Evolutionary conservation across 2,329 filamentous ascomycete genomes (phyloP).

Genomic region (Lecanoromycetidae sp.): DNA sequence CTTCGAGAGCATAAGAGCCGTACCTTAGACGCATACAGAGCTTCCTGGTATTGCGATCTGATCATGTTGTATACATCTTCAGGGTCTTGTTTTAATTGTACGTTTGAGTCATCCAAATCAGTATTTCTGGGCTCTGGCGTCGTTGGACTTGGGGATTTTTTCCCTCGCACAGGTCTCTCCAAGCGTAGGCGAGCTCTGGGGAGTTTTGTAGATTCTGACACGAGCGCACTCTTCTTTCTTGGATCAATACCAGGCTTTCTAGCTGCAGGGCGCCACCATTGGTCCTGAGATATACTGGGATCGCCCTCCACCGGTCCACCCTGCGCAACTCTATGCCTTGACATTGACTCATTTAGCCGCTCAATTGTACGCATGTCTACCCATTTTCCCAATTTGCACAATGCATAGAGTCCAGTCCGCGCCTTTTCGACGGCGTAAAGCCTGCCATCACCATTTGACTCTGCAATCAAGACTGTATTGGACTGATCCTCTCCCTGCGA

Average conservation of each 20-base stretch:
- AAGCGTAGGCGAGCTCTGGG: not conserved
- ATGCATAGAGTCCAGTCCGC: constrained; percentile 10
- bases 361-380: constrained; percentile 7
- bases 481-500: not conserved
- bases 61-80: constrained; percentile 11
- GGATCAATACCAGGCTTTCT: not conserved
- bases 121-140: not conserved
- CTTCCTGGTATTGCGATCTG: constrained; percentile 16
- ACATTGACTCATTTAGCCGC: not conserved
- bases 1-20: not conserved
- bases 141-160: not conserved
- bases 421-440: constrained; percentile 16
- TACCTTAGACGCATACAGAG: constrained; percentile 17
- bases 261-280: constrained; percentile 4
- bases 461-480: constrained; percentile 12
- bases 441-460: not conserved
- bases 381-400: constrained; percentile 14
- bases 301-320: not conserved
- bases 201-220: not conserved
- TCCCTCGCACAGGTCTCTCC: not conserved
- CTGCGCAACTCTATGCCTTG: too few relatives aligned
- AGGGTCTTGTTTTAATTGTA: constrained; percentile 1
- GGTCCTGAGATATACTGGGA: too few relatives aligned
- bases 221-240: too few relatives aligned
- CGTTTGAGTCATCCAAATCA: not conserved